phyloP scores from a whole-genome alignment of 345 rosid species.

The Boechera stricta region DNA sequence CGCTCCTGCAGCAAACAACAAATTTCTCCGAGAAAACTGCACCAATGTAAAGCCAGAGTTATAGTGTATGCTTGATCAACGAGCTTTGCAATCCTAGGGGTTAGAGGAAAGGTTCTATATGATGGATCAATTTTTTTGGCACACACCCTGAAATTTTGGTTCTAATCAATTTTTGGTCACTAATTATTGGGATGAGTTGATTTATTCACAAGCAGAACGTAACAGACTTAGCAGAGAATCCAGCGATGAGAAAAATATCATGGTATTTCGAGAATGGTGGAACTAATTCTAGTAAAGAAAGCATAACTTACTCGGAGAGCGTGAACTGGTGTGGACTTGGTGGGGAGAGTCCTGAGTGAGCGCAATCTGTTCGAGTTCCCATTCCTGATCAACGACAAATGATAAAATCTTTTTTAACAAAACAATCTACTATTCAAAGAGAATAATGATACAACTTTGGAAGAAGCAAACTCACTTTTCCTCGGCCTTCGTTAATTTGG shows the following conservation, averaged over 20 bases:
- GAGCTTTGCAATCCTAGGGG: background rate
- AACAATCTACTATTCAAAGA: constrained; percentile 18
- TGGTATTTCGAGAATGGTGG: background rate
- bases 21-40: constrained; percentile 89
- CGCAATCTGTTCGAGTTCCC: constrained; percentile 77
- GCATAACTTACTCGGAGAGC: constrained; percentile 57
- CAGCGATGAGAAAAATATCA: background rate
- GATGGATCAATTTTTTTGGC: background rate
- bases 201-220: background rate
- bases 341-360: constrained; percentile 78
- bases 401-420: background rate
- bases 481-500: constrained; percentile 66
- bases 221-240: background rate
- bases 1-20: constrained; percentile 86
- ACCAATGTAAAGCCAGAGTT: constrained; percentile 11
- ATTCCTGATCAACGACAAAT: constrained; percentile 55
- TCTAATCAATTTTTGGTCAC: background rate
- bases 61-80: constrained; percentile 23
- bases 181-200: background rate
- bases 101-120: background rate
- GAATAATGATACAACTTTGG: constrained; percentile 2
- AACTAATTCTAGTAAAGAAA: background rate
- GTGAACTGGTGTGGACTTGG: constrained; percentile 84
- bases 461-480: constrained; percentile 60
- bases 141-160: constrained; percentile 6